phyloP scores from a whole-genome alignment of 192 early-diverging fungal species.

The Podila horticola region DNA sequence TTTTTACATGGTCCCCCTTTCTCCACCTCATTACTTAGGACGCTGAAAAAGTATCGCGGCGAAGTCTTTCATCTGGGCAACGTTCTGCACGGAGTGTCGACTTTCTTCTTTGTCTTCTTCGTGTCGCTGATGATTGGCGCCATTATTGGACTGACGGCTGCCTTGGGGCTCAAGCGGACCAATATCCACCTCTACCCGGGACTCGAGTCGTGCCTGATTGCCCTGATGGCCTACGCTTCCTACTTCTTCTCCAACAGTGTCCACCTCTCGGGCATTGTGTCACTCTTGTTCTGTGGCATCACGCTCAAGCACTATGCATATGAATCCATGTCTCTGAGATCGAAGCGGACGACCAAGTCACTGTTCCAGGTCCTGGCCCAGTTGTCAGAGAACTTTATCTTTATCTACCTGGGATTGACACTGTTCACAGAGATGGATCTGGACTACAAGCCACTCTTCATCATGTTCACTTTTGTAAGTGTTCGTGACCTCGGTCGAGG shows the following conservation, averaged over 20 bases:
- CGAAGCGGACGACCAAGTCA: conserved; percentile 86
- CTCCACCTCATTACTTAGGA: conserved; percentile 51
- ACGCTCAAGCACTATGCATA: conserved; percentile 95
- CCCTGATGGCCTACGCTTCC: conserved; percentile 89
- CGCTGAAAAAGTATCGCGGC: conserved; percentile 80
- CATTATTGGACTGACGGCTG: conserved; percentile 76
- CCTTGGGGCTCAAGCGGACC: conserved; percentile 91
- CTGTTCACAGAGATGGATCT: conserved; percentile 85
- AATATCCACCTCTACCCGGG: conserved; percentile 83
- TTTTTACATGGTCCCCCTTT: neutral
- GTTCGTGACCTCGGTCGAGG: neutral
- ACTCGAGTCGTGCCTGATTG: conserved; percentile 89
- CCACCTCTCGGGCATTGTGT: conserved; percentile 93
- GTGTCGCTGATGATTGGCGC: conserved; percentile 88
- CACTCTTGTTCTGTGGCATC: conserved; percentile 92
- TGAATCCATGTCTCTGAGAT: conserved; percentile 84
- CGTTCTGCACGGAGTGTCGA: conserved; percentile 67
- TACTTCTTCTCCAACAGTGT: conserved; percentile 92
- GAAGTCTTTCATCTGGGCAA: conserved; percentile 74
- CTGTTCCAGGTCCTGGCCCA: conserved; percentile 94
- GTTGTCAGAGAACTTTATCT: conserved; percentile 96
- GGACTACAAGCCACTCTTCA: conserved; percentile 80
- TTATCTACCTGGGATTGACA: conserved; percentile 95
- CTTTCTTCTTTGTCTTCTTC: conserved; percentile 86
- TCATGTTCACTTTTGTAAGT: conserved; percentile 75